These are phyloP conservation scores for Microsporum audouinii DNA, from an alignment of 2,329 filamentous ascomycete species.

Conservation along the genomic window DNA sequence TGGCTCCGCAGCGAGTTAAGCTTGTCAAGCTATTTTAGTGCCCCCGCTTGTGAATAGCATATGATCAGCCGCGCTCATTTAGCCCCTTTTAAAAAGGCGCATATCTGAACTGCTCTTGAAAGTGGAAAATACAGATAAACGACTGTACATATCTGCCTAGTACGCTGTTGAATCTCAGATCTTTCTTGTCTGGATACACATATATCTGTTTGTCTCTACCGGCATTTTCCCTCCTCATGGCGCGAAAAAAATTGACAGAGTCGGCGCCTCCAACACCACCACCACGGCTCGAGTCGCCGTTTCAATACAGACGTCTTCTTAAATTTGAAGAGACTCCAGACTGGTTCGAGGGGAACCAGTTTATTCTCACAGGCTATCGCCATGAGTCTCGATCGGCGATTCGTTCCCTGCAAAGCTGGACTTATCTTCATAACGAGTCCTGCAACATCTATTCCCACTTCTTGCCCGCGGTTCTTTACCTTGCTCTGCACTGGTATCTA, in stretches of 20 bases:
- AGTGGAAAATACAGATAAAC: too few relatives aligned
- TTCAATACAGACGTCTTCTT: neutral
- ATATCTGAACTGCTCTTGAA: too few relatives aligned
- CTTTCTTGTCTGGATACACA: too few relatives aligned
- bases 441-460: slow-evolving; percentile 38
- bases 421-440: slow-evolving; percentile 36
- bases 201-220: too few relatives aligned
- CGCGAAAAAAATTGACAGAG: neutral
- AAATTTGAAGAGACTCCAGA: slow-evolving; percentile 25
- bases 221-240: neutral
- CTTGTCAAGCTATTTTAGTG: too few relatives aligned
- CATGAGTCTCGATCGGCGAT: slow-evolving; percentile 29
- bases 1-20: too few relatives aligned
- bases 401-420: slow-evolving; percentile 32
- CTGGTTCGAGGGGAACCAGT: slow-evolving; percentile 36
- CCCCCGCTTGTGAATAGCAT: too few relatives aligned
- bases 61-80: too few relatives aligned
- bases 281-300: neutral
- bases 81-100: too few relatives aligned
- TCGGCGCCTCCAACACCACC: neutral
- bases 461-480: slow-evolving; percentile 32
- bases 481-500: neutral
- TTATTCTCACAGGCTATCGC: slow-evolving; percentile 36
- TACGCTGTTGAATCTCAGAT: neutral
- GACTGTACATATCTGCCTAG: neutral